phyloP scores from a whole-genome alignment of 192 early-diverging fungal genomes.

The Coemansia sp. region DNA sequence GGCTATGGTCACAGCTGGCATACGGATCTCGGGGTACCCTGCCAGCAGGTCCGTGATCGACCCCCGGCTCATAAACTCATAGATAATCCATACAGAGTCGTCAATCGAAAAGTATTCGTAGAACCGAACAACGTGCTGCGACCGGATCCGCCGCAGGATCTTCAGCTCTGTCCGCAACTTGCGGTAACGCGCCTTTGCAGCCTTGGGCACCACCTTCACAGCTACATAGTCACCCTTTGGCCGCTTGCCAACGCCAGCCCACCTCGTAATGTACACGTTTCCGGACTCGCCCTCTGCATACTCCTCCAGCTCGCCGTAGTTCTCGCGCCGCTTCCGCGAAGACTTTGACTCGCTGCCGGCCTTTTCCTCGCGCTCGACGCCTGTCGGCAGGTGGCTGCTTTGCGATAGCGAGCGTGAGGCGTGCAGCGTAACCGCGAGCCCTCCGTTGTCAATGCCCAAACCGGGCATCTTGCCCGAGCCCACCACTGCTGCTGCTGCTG shows the following conservation, averaged over 20 bases:
- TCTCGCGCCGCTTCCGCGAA: conserved; percentile 46
- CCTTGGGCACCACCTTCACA: conserved; percentile 51
- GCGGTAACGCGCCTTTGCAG: conserved; percentile 49
- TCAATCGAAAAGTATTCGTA: conserved; percentile 54
- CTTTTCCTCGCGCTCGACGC: conserved; percentile 21
- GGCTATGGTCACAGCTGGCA: conserved; percentile 41
- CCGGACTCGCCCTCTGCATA: conserved; percentile 57
- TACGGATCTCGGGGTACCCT: conserved; percentile 50
- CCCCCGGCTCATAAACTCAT: conserved; percentile 57
- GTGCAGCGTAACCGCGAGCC: neutral
- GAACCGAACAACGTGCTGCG: conserved; percentile 53
- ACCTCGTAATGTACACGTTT: conserved; percentile 45
- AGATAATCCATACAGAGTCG: conserved; percentile 56
- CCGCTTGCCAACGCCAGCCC: conserved; percentile 33
- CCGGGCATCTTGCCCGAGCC: conserved; percentile 1
- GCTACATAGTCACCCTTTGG: conserved; percentile 47
- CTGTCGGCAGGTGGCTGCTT: conserved; percentile 1
- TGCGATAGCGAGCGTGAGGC: conserved; percentile 3
- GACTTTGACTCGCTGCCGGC: conserved; percentile 25
- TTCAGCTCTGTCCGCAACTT: conserved; percentile 53
- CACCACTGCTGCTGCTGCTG: conserved; percentile 4
- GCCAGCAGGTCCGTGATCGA: conserved; percentile 54
- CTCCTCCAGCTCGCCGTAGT: conserved; percentile 54
- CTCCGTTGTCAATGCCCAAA: neutral
- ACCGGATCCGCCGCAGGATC: conserved; percentile 51